Base-by-base conservation (phyloP, 75 land plant genomes). In the Sequoiadendron giganteum region DNA sequence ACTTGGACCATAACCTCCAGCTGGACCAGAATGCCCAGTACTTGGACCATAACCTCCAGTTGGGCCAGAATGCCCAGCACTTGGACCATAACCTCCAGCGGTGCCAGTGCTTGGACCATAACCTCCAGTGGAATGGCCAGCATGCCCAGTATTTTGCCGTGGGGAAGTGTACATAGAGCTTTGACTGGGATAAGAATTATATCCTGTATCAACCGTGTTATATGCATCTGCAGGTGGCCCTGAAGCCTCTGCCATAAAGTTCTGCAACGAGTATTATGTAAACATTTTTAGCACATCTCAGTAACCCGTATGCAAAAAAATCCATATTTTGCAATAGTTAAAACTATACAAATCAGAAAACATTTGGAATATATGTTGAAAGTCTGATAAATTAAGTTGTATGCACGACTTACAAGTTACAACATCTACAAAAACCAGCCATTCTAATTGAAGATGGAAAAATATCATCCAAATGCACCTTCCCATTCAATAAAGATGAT, bases 231-330 rank as follows among this genome's bases (percentile, higher is more conserved):
- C 10, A 54, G 61, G 56, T 54, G 86, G 68, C 55, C 86, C 70
- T 85, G 86, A 85, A 54, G 86, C 86, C 42, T 52, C 86, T n/a
- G 70, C 86, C 68, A 85, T 85, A 21, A 54, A 85, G 14, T 54
- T 54, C 68, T 85, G 86, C 32, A 34, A 54, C n/a, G 15, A 32
- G 32, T 38, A 77, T 43, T 19, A 45, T 43, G n/a, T 30, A 43
- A 79, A 43, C 13, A 80, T 80, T 25, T 80, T 80, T 48, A 80
- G 83, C 43, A 80, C 18, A 21, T 7, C 7, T 25, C 10, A 21
- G 11, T 72, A 72, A n/a, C 34, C 13, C 10, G 2, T 8, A 72
- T 8, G 34, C 21, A n/a, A 72, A 72, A 72, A n/a, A 32, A 72
- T 30, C 3, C n/a, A n/a, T n/a, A n/a, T n/a, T n/a, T n/a, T n/a